A percentile compares a stretch with the other conserved stretches of the same genome.
Evolutionary conservation across 345 rosid species (phyloP).

Genomic region (Alliaria petiolata): DNA sequence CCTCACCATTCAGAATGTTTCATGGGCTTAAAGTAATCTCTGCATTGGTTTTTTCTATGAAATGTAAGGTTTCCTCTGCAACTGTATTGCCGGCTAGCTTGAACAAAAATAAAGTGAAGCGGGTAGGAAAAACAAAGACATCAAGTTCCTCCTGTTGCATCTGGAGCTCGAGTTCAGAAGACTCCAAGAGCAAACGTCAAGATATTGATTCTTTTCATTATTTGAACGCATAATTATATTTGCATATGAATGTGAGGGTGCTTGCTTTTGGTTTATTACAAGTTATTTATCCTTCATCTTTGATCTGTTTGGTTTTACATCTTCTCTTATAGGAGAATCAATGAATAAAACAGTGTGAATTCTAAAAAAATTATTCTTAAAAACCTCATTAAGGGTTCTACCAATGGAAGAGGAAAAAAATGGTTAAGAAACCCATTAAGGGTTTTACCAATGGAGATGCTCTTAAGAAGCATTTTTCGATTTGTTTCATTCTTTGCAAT

Average conservation of each 20-base stretch:
- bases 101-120: conserved; percentile 58
- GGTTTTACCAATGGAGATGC: no score
- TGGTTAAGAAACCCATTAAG: no score
- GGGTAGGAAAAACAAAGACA: conserved; percentile 27
- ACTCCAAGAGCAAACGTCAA: neutral
- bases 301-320: neutral
- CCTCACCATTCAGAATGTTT: neutral
- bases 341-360: neutral
- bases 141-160: neutral
- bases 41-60: neutral
- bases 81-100: conserved; percentile 79
- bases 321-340: neutral
- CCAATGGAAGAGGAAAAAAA: no score
- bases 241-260: conserved; percentile 4
- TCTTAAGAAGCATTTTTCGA: no score
- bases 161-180: conserved; percentile 12
- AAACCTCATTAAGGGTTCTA: no score
- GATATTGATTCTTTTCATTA: conserved; percentile 1
- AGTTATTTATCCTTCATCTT: neutral
- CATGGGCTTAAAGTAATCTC: neutral
- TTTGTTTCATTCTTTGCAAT: no score
- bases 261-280: neutral
- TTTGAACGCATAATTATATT: neutral
- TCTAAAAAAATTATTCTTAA: no score
- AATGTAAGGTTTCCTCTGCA: conserved; percentile 70